phyloP scores from a whole-genome alignment of 2,329 filamentous ascomycete species.

The Alternaria sp. region DNA sequence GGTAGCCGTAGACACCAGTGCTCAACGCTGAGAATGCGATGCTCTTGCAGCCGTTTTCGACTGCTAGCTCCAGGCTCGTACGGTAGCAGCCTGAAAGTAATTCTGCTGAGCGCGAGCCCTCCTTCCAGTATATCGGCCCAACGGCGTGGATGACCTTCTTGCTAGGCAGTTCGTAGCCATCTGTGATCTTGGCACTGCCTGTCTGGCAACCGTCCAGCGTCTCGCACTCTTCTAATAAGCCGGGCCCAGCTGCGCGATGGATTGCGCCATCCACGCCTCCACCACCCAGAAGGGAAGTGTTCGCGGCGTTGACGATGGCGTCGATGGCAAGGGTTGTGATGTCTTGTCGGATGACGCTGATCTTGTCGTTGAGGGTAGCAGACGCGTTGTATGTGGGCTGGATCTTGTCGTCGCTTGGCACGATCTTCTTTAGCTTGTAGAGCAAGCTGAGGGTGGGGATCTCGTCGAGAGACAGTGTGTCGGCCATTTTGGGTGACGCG shows the following conservation, averaged over 20 bases:
- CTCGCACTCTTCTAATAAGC: slow-evolving; percentile 73
- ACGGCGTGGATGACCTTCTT: slow-evolving; percentile 88
- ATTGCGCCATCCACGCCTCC: slow-evolving; percentile 84
- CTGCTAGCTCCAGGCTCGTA: slow-evolving; percentile 74
- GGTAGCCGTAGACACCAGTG: slow-evolving; percentile 90
- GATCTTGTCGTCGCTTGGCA: slow-evolving; percentile 20
- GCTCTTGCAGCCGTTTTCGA: slow-evolving; percentile 67
- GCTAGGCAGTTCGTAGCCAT: slow-evolving; percentile 76
- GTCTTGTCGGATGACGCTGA: slow-evolving; percentile 75
- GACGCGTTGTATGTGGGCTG: slow-evolving; percentile 21
- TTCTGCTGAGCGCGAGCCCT: slow-evolving; percentile 47
- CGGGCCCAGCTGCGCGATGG: slow-evolving; percentile 77
- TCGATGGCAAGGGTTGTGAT: slow-evolving; percentile 81
- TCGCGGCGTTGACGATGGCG: slow-evolving; percentile 93
- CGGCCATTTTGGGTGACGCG: slow-evolving; percentile 4
- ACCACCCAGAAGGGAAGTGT: slow-evolving; percentile 77
- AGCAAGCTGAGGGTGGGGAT: slow-evolving; percentile 70
- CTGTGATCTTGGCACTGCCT: slow-evolving; percentile 82
- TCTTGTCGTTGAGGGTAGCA: slow-evolving; percentile 64
- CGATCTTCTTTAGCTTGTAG: slow-evolving; percentile 65
- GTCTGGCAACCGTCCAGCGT: slow-evolving; percentile 74
- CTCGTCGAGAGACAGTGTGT: slow-evolving; percentile 52
- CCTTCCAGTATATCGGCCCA: slow-evolving; percentile 73
- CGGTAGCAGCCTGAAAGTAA: slow-evolving; percentile 71
- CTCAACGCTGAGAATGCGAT: slow-evolving; percentile 86